A percentile compares a stretch with the other conserved stretches of the same genome.
Evolutionary conservation across 2,329 filamentous ascomycete genomes (phyloP).

Genomic region (Fusarium mangiferae): DNA sequence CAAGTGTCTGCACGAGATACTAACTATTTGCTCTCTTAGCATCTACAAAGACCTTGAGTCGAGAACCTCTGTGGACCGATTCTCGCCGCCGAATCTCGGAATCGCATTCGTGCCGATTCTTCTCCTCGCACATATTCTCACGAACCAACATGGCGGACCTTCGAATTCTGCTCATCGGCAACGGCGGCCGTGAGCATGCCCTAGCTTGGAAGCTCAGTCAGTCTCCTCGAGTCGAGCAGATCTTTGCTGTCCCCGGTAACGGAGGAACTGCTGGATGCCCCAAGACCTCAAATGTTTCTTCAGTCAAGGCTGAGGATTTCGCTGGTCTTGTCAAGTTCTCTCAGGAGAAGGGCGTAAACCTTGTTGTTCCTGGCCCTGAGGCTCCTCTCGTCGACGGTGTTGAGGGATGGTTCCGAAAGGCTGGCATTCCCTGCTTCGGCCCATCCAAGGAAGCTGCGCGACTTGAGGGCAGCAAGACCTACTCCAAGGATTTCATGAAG

Average conservation of each 20-base stretch:
- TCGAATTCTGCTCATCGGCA: conserved; percentile 87
- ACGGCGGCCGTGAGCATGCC: conserved; percentile 93
- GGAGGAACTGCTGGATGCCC: conserved; percentile 80
- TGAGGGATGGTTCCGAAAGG: conserved; percentile 80
- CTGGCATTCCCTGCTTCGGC: conserved; percentile 84
- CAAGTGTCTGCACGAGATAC: not conserved
- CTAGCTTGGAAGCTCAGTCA: conserved; percentile 94
- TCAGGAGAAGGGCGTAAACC: conserved; percentile 76
- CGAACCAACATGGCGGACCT: conserved; percentile 54
- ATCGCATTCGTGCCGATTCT: conserved; percentile 24
- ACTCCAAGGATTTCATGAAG: conserved; percentile 98
- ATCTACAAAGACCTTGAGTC: conserved; percentile 7
- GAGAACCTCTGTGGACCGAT: conserved; percentile 17
- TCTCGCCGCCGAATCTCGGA: conserved; percentile 30
- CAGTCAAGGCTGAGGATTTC: conserved; percentile 81
- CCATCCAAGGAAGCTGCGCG: conserved; percentile 84
- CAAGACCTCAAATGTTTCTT: conserved; percentile 77
- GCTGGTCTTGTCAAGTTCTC: conserved; percentile 80
- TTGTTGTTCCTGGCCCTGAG: conserved; percentile 92
- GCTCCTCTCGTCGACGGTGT: conserved; percentile 93
- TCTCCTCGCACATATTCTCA: conserved; percentile 12
- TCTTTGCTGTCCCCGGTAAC: conserved; percentile 81
- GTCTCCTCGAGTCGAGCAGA: conserved; percentile 80
- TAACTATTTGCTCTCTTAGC: not conserved
- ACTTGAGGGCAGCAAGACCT: conserved; percentile 97